Base-by-base conservation (phyloP, 495 filamentous ascomycete species). In the Neurospora discreta region DNA sequence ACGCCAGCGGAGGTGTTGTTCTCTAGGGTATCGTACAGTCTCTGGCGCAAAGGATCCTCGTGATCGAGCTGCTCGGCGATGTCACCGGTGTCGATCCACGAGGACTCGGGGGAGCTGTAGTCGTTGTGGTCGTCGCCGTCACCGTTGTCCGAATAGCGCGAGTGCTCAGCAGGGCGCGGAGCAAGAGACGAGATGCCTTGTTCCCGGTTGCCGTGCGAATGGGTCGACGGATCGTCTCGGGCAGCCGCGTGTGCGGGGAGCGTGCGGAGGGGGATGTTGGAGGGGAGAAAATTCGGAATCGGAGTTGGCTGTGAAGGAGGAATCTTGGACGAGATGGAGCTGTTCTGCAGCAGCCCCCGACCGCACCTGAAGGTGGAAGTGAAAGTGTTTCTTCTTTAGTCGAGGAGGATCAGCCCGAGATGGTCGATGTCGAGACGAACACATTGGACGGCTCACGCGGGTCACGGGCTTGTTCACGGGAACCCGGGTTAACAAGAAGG, bases 61-160 rank as follows among this genome's bases (percentile, higher is more conserved):
- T 88, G 87, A 81, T 90, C 91, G 70, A 93, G 86, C 85, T 96
- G 94, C 83, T 97, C 93, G 75, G 91, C 91, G 72, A 98, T 87
- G 82, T 98, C 95, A 69, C 93, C 95, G 68, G 94, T 95, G 78
- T 97, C 93, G 78, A 92, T 92, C 94, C 93, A 97, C 39, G 92
- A 94, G 70, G 91, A 93, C 77, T 87, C 89, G 75, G 81, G 84
- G 71, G 89, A 90, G 77, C 77, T 79, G 52, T 65, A 36, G 76
- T 74, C 78, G 78, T 77, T 77, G 71, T 81, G 76, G 43, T 77
- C 78, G 39, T 60, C 72, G 77, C 76, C 78, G 78, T 78, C 78
- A 69, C 80, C 77, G 43, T 76, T 77, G 39, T 58, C 71, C 5
- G 78, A 77, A 65, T 68, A 76, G 71, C 77, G 76, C 68, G 78